phyloP scores from a whole-genome alignment of 352 stramenopile species.

The Phytophthora tubulina region DNA sequence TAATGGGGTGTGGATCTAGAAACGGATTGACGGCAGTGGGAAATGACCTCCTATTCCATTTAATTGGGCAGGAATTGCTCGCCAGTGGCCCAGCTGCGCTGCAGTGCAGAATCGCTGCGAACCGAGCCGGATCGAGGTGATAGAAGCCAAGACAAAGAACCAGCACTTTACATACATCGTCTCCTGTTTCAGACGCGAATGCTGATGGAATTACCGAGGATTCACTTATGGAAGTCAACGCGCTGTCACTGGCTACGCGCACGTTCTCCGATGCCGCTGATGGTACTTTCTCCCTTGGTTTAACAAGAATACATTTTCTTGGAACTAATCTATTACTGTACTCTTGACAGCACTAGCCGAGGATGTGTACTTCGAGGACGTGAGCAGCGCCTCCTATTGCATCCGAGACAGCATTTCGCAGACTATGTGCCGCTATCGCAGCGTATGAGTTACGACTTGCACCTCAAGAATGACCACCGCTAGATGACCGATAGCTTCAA shows the following conservation, averaged over 20 bases:
- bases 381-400: constrained; percentile 94
- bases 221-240: constrained; percentile 19
- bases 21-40: constrained; percentile 33
- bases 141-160: constrained; percentile 56
- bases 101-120: too few relatives aligned
- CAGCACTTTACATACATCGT: constrained; percentile 26
- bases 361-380: constrained; percentile 93
- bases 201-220: constrained; percentile 22
- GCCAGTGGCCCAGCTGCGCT: too few relatives aligned
- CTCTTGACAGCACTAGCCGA: constrained; percentile 19
- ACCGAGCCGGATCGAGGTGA: constrained; percentile 80
- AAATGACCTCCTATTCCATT: constrained; percentile 53
- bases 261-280: constrained; percentile 28
- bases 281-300: constrained; percentile 10
- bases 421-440: constrained; percentile 94
- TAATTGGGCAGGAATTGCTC: too few relatives aligned
- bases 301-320: constrained; percentile 17
- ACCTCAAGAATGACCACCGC: constrained; percentile 97
- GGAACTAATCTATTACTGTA: constrained; percentile 22
- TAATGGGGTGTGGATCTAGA: constrained; percentile 18
- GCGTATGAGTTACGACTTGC: constrained; percentile 93
- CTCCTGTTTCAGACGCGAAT: constrained; percentile 38
- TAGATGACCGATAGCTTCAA: constrained; percentile 97
- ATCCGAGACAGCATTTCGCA: constrained; percentile 92
- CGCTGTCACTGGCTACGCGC: constrained; percentile 27